A percentile compares a stretch with the other conserved stretches of the same genome.
These are phyloP conservation scores for Candida awuae DNA, from an alignment of 805 yeast genomes.

Conservation along the genomic window DNA sequence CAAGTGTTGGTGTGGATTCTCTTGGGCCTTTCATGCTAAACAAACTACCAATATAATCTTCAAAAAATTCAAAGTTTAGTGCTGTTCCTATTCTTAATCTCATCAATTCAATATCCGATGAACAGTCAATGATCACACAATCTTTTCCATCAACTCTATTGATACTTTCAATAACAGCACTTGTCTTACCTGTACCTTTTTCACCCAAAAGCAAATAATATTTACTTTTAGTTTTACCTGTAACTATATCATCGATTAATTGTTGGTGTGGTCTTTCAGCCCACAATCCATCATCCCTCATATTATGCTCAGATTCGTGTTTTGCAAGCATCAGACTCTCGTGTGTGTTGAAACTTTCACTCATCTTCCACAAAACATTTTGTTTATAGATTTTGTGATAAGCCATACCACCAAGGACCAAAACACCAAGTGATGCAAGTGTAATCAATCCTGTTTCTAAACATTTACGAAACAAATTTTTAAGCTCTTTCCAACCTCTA, in stretches of 20 bases:
- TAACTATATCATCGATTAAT: slow-evolving; percentile 53
- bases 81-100: slow-evolving; percentile 72
- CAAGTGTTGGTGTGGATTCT: slow-evolving; percentile 73
- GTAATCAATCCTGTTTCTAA: slow-evolving; percentile 67
- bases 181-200: slow-evolving; percentile 81
- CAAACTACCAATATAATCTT: slow-evolving; percentile 75
- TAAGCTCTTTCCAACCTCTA: slow-evolving; percentile 12
- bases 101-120: slow-evolving; percentile 78
- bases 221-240: slow-evolving; percentile 58
- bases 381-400: slow-evolving; percentile 56
- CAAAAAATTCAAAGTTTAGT: slow-evolving; percentile 61
- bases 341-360: slow-evolving; percentile 56
- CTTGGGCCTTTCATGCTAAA: slow-evolving; percentile 79
- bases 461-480: slow-evolving; percentile 32
- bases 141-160: slow-evolving; percentile 52
- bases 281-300: slow-evolving; percentile 42
- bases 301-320: slow-evolving; percentile 41
- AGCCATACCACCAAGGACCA: slow-evolving; percentile 64
- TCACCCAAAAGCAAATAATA: slow-evolving; percentile 72
- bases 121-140: slow-evolving; percentile 72
- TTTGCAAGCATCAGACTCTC: slow-evolving; percentile 52
- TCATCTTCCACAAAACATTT: slow-evolving; percentile 59
- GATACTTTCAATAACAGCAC: slow-evolving; percentile 65
- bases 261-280: slow-evolving; percentile 63
- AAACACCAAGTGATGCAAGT: slow-evolving; percentile 55